Conservation (phyloP, 116 monocot species). For the Papilionanthe hybrid region DNA sequence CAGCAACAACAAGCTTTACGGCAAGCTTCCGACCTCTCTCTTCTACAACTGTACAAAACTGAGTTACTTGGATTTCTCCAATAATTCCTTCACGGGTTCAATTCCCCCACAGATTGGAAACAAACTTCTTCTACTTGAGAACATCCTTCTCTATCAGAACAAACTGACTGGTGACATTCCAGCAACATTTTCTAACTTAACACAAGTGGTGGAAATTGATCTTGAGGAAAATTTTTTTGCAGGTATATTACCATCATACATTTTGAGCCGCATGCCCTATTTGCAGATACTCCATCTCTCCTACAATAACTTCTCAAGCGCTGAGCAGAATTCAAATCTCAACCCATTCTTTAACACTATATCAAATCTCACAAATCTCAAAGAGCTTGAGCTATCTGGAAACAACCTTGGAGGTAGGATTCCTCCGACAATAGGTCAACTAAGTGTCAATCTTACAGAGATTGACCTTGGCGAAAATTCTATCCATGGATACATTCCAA, state of each 20-base stretch:
- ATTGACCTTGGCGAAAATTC: constrained; percentile 30
- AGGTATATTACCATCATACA: constrained; percentile 32
- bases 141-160: constrained; percentile 20
- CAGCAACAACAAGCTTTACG: constrained; percentile 26
- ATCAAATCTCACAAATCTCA: constrained; percentile 27
- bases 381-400: constrained; percentile 26
- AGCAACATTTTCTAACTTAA: constrained; percentile 27
- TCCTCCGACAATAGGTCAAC: constrained; percentile 18
- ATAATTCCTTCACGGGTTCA: constrained; percentile 26
- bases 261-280: constrained; percentile 19
- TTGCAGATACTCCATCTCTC: constrained; percentile 28
- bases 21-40: constrained; percentile 23
- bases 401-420: constrained; percentile 25
- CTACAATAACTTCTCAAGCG: constrained; percentile 29
- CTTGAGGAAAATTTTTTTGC: constrained; percentile 24
- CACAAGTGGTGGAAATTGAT: constrained; percentile 21
- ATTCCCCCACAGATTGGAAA: constrained; percentile 35
- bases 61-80: constrained; percentile 26
- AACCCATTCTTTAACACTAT: constrained; percentile 23
- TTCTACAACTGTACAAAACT: constrained; percentile 28
- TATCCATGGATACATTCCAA: constrained; percentile 26
- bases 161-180: constrained; percentile 24
- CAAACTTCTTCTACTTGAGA: constrained; percentile 16
- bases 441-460: constrained; percentile 16
- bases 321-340: constrained; percentile 18